A percentile compares a stretch with the other conserved stretches of the same genome.
Evolutionary conservation across 2,329 filamentous ascomycete species (phyloP).

Genomic region (Cytospora schulzeri): DNA sequence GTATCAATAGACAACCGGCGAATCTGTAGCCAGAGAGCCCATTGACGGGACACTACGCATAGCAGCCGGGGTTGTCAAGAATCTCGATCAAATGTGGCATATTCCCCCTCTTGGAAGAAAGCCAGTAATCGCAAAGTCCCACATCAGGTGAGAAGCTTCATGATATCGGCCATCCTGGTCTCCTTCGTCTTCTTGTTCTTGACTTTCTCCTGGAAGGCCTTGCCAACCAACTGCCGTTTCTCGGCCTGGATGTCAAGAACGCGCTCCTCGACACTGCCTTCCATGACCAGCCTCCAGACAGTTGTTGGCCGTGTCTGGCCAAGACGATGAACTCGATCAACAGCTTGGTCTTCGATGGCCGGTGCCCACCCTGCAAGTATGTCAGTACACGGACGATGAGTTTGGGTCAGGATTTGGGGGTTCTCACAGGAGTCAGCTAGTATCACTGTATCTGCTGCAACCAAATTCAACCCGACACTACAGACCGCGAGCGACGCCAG

Average conservation of each 20-base stretch:
- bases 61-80: not conserved
- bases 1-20: not conserved
- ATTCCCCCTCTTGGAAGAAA: not conserved
- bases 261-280: constrained; percentile 77
- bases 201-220: constrained; percentile 76
- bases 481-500: constrained; percentile 82
- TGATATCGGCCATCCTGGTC: constrained; percentile 58
- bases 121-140: not conserved
- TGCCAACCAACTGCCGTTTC: constrained; percentile 75
- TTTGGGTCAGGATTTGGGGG: not conserved
- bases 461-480: constrained; percentile 83
- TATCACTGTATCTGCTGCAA: constrained; percentile 83
- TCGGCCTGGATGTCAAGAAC: constrained; percentile 77
- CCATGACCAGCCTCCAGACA: constrained; percentile 80
- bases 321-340: constrained; percentile 84
- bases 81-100: not conserved
- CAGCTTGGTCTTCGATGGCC: constrained; percentile 87
- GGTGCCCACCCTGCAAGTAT: constrained; percentile 73
- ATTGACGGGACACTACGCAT: not conserved
- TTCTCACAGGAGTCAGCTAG: constrained; percentile 73
- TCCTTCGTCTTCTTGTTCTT: constrained; percentile 58
- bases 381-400: not conserved
- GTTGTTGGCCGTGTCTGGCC: constrained; percentile 79
- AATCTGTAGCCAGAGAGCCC: not conserved
- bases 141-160: constrained; percentile 45